Conservation (phyloP, 169 alveolate species). For the Plasmodium fragile region DNA sequence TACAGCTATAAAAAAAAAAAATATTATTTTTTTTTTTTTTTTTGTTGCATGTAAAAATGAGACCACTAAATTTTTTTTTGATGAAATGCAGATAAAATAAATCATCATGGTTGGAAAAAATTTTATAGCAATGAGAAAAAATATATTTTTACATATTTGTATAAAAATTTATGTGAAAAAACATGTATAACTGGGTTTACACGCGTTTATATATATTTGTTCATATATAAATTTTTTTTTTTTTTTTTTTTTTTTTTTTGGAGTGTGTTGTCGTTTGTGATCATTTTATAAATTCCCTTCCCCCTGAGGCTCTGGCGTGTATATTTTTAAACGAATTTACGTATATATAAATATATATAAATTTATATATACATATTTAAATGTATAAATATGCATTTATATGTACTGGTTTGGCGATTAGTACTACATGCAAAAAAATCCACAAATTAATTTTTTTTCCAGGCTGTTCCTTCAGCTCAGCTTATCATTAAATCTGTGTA, state of each 20-base stretch:
- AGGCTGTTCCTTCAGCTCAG: neutral
- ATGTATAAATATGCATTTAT: neutral
- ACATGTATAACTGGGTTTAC: neutral
- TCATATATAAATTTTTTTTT: neutral
- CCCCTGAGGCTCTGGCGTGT: neutral
- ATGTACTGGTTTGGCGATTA: neutral
- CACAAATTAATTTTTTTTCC: constrained; percentile 8
- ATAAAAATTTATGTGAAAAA: neutral
- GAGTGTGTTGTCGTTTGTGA: constrained; percentile 14
- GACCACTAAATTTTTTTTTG: constrained; percentile 58
- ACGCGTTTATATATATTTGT: neutral
- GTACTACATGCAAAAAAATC: constrained; percentile 42
- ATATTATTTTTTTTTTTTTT: neutral
- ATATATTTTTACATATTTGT: neutral
- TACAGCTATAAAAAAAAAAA: constrained; percentile 18
- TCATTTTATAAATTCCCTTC: constrained; percentile 3
- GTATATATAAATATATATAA: neutral
- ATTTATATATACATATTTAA: neutral
- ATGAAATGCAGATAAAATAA: constrained; percentile 23
- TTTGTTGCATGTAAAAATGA: constrained; percentile 45
- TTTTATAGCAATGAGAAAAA: constrained; percentile 3
- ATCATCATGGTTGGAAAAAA: constrained; percentile 6
- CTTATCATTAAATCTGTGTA: constrained; percentile 3
- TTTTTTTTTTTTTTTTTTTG: constrained; percentile 11
- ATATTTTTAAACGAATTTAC: neutral